Base-by-base conservation (phyloP, 768 basidiomycete species). In the Mycena haematopus region DNA sequence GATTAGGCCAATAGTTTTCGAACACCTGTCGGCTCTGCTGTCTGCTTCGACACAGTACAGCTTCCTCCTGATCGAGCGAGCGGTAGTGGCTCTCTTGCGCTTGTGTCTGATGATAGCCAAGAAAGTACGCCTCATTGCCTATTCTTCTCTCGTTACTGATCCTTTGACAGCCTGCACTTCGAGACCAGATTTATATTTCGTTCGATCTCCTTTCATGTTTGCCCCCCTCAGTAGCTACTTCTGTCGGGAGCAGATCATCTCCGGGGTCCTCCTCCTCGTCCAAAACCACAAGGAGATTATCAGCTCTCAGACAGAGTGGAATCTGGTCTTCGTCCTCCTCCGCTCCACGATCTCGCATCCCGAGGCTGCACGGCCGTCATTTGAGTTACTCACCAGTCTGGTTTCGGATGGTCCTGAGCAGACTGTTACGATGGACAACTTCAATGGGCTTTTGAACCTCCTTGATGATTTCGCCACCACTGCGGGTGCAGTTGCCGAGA, bases 241-340 rank as follows among this genome's bases (percentile, higher is more conserved):
- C 92, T 0, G 92, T 97, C 8, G 92, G 93, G 95, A 98, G 73
- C 96, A 98, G 73, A 83, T 97, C n/a, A 81, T 89, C 52, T 86
- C 91, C 9, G 97, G 97, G 0, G 81, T 98, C 9, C 83, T 86
- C 25, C 74, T 88, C 56, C 86, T 99, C 42, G 78, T 96, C n/a
- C 85, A 91, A 70, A 86, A 89, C 50, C 86, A 96, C 67, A 80
- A 82, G 49, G 80, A 86, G 8, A 85, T 93, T 25, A 86, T 95
- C 65, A 83, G 89, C 58, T 95, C 95, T 1, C 89, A 91, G 67
- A 98, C 96, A 0, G 96, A 99, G 73, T 99, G 96, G 96, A 95
- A 93, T 64, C 79, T 99, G 42, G 84, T 96, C 22, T 93, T 96
- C 69, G 91, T 93, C 1, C 80, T 98, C 29, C 83, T 99, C 65